phyloP scores from a whole-genome alignment of 345 rosid species.

The Anastatica hierochuntica region DNA sequence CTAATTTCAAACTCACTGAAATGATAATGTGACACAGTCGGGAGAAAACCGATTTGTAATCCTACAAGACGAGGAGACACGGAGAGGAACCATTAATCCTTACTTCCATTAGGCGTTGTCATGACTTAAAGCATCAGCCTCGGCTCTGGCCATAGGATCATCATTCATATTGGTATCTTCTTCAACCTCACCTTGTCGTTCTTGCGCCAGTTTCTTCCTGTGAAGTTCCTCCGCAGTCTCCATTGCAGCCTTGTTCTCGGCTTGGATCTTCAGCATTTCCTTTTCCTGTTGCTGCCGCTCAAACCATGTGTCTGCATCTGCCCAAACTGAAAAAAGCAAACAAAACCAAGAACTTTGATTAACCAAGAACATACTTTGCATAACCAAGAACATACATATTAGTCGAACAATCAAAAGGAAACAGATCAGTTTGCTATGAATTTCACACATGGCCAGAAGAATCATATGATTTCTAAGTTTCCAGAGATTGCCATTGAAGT shows the following conservation, averaged over 20 bases:
- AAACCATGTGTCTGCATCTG: constrained; percentile 98
- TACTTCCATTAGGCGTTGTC: constrained; percentile 13
- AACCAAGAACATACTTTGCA: neutral
- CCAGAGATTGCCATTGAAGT: too few relatives aligned
- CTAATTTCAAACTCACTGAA: constrained; percentile 8
- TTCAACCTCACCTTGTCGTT: constrained; percentile 83
- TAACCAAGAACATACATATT: too few relatives aligned
- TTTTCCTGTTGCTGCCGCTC: constrained; percentile 90
- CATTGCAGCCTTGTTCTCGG: constrained; percentile 78
- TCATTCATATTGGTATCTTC: constrained; percentile 53
- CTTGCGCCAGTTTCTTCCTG: constrained; percentile 76
- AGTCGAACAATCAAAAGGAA: too few relatives aligned
- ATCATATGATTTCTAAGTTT: too few relatives aligned
- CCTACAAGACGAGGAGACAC: too few relatives aligned
- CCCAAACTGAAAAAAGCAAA: constrained; percentile 65
- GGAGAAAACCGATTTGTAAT: too few relatives aligned
- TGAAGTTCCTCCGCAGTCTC: constrained; percentile 84
- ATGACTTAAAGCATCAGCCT: constrained; percentile 48
- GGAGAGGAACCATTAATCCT: constrained; percentile 3
- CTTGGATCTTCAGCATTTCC: constrained; percentile 71
- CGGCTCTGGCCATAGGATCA: constrained; percentile 80
- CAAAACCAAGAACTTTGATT: neutral
- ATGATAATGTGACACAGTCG: too few relatives aligned
- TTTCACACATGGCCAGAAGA: too few relatives aligned
- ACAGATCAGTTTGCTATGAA: too few relatives aligned